Conservation (phyloP, 306 rosid species). For the Adenanthera pavonina region DNA sequence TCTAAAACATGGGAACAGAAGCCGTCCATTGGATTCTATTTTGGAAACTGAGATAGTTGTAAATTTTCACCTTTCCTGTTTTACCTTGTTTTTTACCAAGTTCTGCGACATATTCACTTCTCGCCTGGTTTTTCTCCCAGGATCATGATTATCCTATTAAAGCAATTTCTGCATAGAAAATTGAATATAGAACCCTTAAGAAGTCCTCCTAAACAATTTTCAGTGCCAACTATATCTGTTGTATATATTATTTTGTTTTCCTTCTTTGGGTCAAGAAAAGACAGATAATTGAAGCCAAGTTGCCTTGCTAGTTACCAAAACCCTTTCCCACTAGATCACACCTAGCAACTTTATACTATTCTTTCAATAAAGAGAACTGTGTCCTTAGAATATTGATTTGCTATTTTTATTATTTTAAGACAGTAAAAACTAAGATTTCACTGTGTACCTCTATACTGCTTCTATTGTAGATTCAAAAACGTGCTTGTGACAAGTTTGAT, state of each 20-base stretch:
- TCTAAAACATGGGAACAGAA: conserved; percentile 15
- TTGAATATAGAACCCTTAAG: neutral
- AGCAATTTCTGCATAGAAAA: neutral
- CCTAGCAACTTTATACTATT: neutral
- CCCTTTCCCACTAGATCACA: neutral
- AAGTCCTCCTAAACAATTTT: conserved; percentile 6
- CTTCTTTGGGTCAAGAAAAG: neutral
- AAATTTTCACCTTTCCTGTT: neutral
- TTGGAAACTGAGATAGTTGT: neutral
- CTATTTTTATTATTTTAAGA: conserved; percentile 20
- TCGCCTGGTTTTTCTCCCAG: conserved; percentile 1
- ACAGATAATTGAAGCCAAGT: neutral
- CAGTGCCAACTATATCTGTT: conserved; percentile 1
- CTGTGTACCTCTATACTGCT: conserved; percentile 29
- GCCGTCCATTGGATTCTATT: neutral
- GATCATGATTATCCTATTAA: neutral
- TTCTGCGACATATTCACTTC: neutral
- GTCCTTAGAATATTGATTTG: neutral
- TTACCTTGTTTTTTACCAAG: neutral
- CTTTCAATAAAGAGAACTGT: neutral
- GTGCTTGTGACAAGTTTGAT: conserved; percentile 92
- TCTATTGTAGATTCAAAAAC: conserved; percentile 70
- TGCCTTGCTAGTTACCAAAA: neutral
- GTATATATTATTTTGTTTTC: neutral
- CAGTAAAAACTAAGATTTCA: neutral